Conservation (phyloP, 2,329 filamentous ascomycete genomes). For the Fusarium ramigenum region DNA sequence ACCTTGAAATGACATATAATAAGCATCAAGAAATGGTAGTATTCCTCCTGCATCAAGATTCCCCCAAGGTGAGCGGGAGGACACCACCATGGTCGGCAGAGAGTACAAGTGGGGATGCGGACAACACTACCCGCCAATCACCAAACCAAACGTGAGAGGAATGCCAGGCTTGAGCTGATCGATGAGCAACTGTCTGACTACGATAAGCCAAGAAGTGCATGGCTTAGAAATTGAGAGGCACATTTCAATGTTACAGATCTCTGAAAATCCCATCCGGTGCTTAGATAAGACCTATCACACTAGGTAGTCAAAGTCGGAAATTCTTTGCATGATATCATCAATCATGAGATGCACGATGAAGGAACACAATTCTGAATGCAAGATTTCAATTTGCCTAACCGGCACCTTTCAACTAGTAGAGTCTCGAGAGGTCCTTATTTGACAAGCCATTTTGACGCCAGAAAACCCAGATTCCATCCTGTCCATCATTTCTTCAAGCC, state of each 20-base stretch:
- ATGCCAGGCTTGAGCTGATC: not conserved
- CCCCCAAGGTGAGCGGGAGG: not conserved
- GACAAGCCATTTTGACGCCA: slow-evolving; percentile 59
- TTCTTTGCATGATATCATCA: slow-evolving; percentile 4
- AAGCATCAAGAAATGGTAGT: slow-evolving; percentile 1
- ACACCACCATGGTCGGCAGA: not conserved
- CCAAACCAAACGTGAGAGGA: not conserved
- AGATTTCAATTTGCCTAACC: slow-evolving; percentile 50
- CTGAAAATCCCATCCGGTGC: not conserved
- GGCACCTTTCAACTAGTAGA: slow-evolving; percentile 46
- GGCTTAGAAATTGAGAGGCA: not conserved
- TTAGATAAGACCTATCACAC: not conserved
- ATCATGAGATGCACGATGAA: slow-evolving; percentile 4
- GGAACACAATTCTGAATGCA: slow-evolving; percentile 36
- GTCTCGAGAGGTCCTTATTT: slow-evolving; percentile 49
- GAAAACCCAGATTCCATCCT: slow-evolving; percentile 52
- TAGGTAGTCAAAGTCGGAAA: not conserved
- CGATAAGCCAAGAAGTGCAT: not conserved
- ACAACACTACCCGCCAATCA: slow-evolving; percentile 14
- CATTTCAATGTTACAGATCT: not conserved
- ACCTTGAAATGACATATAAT: not conserved
- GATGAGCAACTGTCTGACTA: not conserved
- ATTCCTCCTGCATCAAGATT: slow-evolving; percentile 19
- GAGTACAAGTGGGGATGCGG: not conserved
- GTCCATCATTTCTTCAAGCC: slow-evolving; percentile 59